A percentile compares a stretch with the other conserved stretches of the same genome.
Evolutionary conservation across 352 stramenopile species (phyloP).

Genomic region (Pythium brachiatum): DNA sequence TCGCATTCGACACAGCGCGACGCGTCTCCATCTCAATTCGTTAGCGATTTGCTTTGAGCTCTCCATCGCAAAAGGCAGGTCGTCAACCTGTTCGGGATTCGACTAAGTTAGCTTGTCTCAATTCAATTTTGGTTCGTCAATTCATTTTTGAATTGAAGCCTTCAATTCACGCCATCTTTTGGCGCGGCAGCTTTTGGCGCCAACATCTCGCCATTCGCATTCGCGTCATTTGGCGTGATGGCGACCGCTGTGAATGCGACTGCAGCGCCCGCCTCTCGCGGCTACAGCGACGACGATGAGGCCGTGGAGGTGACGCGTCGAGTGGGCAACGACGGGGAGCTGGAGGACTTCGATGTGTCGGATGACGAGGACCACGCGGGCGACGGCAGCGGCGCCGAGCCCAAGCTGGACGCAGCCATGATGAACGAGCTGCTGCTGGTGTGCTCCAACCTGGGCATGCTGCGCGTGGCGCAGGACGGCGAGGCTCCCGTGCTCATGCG

Average conservation of each 20-base stretch:
- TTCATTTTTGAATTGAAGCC: slow-evolving; percentile 4
- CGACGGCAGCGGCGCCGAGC: slow-evolving; percentile 10
- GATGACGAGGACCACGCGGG: slow-evolving; percentile 39
- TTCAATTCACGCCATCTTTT: slow-evolving; percentile 13
- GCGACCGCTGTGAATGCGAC: background rate
- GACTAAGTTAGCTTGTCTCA: background rate
- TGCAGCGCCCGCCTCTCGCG: background rate
- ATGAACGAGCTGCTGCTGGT: slow-evolving; percentile 87
- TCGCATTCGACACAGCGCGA: slow-evolving; percentile 4
- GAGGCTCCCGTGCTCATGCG: slow-evolving; percentile 70
- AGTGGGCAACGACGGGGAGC: slow-evolving; percentile 28
- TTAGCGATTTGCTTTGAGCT: background rate
- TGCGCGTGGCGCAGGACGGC: slow-evolving; percentile 55
- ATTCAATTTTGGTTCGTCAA: background rate
- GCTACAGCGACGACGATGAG: slow-evolving; percentile 11
- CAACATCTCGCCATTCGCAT: slow-evolving; percentile 10
- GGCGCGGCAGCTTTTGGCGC: slow-evolving; percentile 18
- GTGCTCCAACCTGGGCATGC: slow-evolving; percentile 85
- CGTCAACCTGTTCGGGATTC: too few relatives aligned
- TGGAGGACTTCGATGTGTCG: slow-evolving; percentile 62
- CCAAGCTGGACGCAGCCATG: slow-evolving; percentile 70
- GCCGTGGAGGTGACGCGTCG: slow-evolving; percentile 19
- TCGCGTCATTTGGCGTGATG: background rate
- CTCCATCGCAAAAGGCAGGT: too few relatives aligned
- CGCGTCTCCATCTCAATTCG: slow-evolving; percentile 17